Conservation (phyloP, 164 flowering plant species). For the Litsea cubeba region DNA sequence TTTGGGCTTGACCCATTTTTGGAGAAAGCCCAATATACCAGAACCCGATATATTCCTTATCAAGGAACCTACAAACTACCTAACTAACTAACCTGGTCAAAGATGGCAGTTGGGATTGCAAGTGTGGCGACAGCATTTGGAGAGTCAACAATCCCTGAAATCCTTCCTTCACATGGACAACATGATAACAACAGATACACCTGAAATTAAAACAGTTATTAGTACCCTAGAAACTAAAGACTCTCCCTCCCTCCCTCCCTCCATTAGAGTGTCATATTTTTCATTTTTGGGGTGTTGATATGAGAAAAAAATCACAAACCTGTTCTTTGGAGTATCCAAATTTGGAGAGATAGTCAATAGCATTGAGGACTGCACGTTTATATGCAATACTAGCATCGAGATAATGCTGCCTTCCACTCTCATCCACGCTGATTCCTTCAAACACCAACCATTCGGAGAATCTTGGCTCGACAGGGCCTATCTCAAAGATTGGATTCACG, state of each 20-base stretch:
- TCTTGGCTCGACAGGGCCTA: constrained; percentile 88
- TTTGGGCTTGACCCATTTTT: neutral
- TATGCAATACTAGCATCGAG: constrained; percentile 89
- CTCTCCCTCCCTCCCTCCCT: neutral
- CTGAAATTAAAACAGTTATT: constrained; percentile 23
- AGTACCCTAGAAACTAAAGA: too few species aligned
- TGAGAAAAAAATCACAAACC: constrained; percentile 36
- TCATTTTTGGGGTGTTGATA: constrained; percentile 15
- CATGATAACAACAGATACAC: constrained; percentile 79
- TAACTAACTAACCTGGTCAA: constrained; percentile 62
- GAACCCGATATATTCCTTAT: neutral
- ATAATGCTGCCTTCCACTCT: constrained; percentile 85
- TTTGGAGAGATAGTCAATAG: constrained; percentile 83
- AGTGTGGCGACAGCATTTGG: constrained; percentile 91
- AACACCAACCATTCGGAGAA: constrained; percentile 98
- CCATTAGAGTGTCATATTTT: neutral
- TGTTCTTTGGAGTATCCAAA: constrained; percentile 96
- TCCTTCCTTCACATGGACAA: constrained; percentile 86
- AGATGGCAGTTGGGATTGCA: constrained; percentile 80
- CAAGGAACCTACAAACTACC: neutral
- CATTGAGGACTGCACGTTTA: constrained; percentile 92
- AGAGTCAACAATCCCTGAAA: constrained; percentile 84
- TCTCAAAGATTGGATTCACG: constrained; percentile 94
- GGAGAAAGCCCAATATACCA: neutral
- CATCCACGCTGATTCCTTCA: constrained; percentile 96